Base-by-base conservation (phyloP, 257 asterid genomes). In the Phtheirospermum japonicum region DNA sequence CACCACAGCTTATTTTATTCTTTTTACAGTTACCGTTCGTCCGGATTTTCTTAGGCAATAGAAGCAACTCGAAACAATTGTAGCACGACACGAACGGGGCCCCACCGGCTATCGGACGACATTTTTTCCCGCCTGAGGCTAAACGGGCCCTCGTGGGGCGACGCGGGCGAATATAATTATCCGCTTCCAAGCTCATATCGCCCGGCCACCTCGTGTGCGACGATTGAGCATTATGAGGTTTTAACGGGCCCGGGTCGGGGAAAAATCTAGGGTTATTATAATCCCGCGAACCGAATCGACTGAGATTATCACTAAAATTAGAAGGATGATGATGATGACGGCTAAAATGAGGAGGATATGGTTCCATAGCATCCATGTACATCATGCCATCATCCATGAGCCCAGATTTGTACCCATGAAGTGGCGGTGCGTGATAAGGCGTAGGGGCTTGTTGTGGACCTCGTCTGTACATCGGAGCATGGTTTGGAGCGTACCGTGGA, bases 81-180 rank as follows among this genome's bases (percentile, higher is more conserved):
- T 61, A 65, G 82, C 99, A 92, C 4, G 86, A 61, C 56, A 92
- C 16, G 71, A 92, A 83, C 23, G 99, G 99, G 49, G 99, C 95
- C 9, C 96, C 99, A 36, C 93, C 88, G 18, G 86, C 95, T 13
- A 92, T 19, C 4, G 97, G 96, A 45, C 66, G 79, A 70, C 85
- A 84, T 48, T 18, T 66, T 26, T 52, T 75, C 7, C 77, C 79
- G 20, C 80, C 54, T 4, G 79, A 42, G 16, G 76, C 64, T 45
- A 69, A 59, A 48, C 63, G 81, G 42, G 63, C 54, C 73, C 80
- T 70, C 10, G 49, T 42, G n/a, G 71, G 74, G 73, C 89, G 86
- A n/a, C 51, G 76, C 43, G 65, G 74, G 17, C 30, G 75, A 26
- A 48, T 57, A 30, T 65, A 69, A 64, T 71, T 74, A 63, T 76